Evolutionary conservation across 1,139 yeast genomes (phyloP).

Genomic region (Arxiozyma slooffiae): DNA sequence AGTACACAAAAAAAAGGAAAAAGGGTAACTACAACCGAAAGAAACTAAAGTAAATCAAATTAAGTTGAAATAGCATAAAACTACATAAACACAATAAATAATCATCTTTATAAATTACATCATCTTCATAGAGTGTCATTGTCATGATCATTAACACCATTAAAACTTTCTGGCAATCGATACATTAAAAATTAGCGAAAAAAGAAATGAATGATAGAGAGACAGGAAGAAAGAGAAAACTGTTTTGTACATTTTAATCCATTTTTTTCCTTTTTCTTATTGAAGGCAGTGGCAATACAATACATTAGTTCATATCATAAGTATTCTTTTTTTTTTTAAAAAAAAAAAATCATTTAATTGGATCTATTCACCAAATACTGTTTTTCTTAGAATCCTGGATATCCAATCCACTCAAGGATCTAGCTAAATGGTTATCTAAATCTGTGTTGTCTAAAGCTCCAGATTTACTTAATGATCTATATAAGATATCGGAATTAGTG

Average conservation of each 20-base stretch:
- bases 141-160: not conserved
- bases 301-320: not conserved
- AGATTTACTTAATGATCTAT: slow-evolving; percentile 10
- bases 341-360: no score
- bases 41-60: no score
- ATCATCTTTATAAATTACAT: not conserved
- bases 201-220: no score
- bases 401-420: slow-evolving; percentile 29
- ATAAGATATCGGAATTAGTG: slow-evolving; percentile 9
- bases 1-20: no score
- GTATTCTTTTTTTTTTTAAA: not conserved
- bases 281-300: not conserved
- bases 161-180: not conserved
- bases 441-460: slow-evolving; percentile 14
- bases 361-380: not conserved
- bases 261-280: not conserved
- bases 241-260: not conserved
- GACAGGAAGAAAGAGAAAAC: not conserved
- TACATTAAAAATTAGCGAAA: no score
- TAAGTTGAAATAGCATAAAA: no score
- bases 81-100: not conserved
- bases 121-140: not conserved
- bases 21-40: no score
- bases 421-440: slow-evolving; percentile 26
- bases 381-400: slow-evolving; percentile 14